Conservation (phyloP, 805 yeast species). For the Pichia pseudocactophila region DNA sequence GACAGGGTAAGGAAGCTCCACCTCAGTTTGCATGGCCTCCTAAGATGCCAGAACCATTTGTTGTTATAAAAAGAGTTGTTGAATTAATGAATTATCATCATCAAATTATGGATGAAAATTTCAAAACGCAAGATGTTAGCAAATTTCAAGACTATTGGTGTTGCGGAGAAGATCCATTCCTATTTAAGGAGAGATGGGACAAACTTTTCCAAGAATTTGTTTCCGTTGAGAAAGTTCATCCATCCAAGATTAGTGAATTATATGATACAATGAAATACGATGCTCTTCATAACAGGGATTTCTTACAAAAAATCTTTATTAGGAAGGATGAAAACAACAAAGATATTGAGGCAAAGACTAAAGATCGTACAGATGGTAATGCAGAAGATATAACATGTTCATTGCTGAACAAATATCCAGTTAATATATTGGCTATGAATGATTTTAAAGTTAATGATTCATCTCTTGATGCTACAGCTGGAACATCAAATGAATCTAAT, state of each 20-base stretch:
- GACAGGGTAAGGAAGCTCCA: constrained; percentile 96
- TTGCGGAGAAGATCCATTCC: constrained; percentile 86
- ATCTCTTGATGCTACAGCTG: constrained; percentile 19
- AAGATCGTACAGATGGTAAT: constrained; percentile 33
- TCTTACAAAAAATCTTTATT: constrained; percentile 73
- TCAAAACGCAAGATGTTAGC: constrained; percentile 53
- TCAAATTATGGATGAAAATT: constrained; percentile 74
- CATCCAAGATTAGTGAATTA: constrained; percentile 90
- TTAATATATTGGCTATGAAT: constrained; percentile 67
- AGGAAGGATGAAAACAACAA: constrained; percentile 34
- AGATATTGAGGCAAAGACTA: constrained; percentile 19
- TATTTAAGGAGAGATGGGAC: constrained; percentile 96
- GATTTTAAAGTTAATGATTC: constrained; percentile 54
- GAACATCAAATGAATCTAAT: constrained; percentile 16
- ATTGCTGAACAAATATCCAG: constrained; percentile 39
- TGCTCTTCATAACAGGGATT: constrained; percentile 89
- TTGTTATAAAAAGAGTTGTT: constrained; percentile 87
- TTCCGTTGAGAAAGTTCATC: constrained; percentile 92
- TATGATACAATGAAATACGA: constrained; percentile 98
- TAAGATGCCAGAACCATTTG: constrained; percentile 94
- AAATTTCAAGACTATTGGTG: constrained; percentile 83
- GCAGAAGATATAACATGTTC: constrained; percentile 29
- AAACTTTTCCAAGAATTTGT: constrained; percentile 87
- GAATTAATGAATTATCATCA: constrained; percentile 91
- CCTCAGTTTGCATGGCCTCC: constrained; percentile 98